Conservation (phyloP, 768 basidiomycete species). For the Phylloporus sp. region DNA sequence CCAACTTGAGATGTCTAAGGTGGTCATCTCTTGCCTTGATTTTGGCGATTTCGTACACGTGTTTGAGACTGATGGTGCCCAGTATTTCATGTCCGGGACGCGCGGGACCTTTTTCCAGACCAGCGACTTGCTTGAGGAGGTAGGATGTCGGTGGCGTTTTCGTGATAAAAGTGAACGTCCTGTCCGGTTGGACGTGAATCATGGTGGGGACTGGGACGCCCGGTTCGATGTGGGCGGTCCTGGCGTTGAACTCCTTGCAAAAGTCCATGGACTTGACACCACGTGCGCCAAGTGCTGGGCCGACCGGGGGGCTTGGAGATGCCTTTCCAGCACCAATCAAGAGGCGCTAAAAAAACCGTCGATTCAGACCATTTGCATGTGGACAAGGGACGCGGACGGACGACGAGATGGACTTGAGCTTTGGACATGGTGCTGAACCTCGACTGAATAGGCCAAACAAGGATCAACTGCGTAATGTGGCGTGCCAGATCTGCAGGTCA, state of each 20-base stretch:
- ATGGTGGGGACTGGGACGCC: slow-evolving; percentile 88
- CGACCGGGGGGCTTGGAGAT: slow-evolving; percentile 92
- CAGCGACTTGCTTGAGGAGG: slow-evolving; percentile 87
- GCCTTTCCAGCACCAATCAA: slow-evolving; percentile 92
- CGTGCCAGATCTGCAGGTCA: slow-evolving; percentile 2
- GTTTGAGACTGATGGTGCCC: slow-evolving; percentile 88
- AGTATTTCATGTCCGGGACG: slow-evolving; percentile 72
- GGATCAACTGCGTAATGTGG: slow-evolving; percentile 14
- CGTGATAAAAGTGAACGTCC: slow-evolving; percentile 88
- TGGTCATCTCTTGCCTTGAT: slow-evolving; percentile 91
- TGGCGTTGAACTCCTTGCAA: slow-evolving; percentile 99
- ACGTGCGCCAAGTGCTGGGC: slow-evolving; percentile 94
- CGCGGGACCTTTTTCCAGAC: slow-evolving; percentile 85
- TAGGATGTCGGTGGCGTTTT: slow-evolving; percentile 89
- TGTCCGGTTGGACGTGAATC: slow-evolving; percentile 91
- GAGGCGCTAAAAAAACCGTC: slow-evolving; percentile 53
- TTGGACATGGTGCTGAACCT: slow-evolving; percentile 51
- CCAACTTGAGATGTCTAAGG: slow-evolving; percentile 78
- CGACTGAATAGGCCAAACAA: slow-evolving; percentile 20
- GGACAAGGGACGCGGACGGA: slow-evolving; percentile 36
- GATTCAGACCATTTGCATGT: slow-evolving; percentile 12
- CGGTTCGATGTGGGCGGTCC: slow-evolving; percentile 79
- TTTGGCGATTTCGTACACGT: slow-evolving; percentile 98
- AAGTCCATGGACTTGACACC: slow-evolving; percentile 99
- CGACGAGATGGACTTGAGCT: slow-evolving; percentile 71